Evolutionary conservation across 176 grass and related monocot genomes (phyloP).

Genomic region (Triticum turgidum): DNA sequence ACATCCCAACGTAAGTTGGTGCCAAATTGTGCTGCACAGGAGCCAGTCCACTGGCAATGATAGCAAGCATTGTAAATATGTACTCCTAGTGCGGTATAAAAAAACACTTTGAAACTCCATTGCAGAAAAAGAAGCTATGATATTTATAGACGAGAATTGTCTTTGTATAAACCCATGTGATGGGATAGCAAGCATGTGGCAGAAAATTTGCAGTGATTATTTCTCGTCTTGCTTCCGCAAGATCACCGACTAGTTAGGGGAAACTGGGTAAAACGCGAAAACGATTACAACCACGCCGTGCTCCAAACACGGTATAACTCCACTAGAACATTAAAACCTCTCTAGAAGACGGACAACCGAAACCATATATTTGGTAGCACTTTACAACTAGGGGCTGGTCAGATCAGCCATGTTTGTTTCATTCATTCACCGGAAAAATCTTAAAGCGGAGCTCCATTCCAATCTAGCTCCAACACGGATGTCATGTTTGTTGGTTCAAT

Average conservation of each 20-base stretch:
- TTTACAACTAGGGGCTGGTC: slow-evolving; percentile 56
- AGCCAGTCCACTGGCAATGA: too few relatives aligned
- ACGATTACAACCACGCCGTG: slow-evolving; percentile 46
- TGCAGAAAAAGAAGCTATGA: background rate
- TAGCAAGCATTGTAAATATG: background rate
- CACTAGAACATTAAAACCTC: slow-evolving; percentile 36
- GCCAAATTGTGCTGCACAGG: background rate
- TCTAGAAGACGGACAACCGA: slow-evolving; percentile 36
- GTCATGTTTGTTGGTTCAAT: slow-evolving; percentile 3
- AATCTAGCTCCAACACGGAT: background rate
- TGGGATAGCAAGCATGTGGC: background rate
- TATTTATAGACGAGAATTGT: background rate
- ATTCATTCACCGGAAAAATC: slow-evolving; percentile 38
- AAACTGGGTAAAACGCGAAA: slow-evolving; percentile 2
- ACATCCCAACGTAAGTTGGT: too few relatives aligned
- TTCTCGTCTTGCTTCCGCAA: slow-evolving; percentile 52
- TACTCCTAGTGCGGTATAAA: background rate
- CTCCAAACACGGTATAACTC: slow-evolving; percentile 31
- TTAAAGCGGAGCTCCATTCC: slow-evolving; percentile 26
- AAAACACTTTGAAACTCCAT: background rate
- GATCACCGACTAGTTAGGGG: slow-evolving; percentile 48
- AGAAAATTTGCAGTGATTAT: slow-evolving; percentile 48
- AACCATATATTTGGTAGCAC: slow-evolving; percentile 48
- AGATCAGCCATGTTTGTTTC: slow-evolving; percentile 42
- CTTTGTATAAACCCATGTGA: background rate